phyloP scores from a whole-genome alignment of 2,329 filamentous ascomycete genomes.

The Cadophora sp. region DNA sequence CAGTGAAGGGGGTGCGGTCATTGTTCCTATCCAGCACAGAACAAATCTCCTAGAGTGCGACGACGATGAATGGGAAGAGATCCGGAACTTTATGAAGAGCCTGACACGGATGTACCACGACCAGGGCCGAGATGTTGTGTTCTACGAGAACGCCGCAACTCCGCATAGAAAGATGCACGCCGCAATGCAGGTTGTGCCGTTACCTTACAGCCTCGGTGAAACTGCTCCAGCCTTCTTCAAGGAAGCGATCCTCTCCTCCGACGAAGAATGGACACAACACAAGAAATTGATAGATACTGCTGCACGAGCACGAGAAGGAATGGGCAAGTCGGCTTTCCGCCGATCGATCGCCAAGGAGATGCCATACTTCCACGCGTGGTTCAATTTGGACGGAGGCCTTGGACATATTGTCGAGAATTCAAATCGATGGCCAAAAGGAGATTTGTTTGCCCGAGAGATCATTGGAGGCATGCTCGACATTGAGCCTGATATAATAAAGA shows the following conservation, averaged over 20 bases:
- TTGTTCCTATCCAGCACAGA: conserved; percentile 87
- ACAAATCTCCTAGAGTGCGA: conserved; percentile 96
- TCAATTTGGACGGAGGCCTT: conserved; percentile 87
- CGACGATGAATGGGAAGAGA: conserved; percentile 99
- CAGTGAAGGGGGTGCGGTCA: conserved; percentile 81
- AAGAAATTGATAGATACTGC: conserved; percentile 91
- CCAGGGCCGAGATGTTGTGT: conserved; percentile 89
- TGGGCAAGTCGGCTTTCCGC: conserved; percentile 84
- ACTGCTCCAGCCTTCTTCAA: conserved; percentile 94
- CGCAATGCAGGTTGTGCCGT: conserved; percentile 82
- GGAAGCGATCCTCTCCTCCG: conserved; percentile 86
- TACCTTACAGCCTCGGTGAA: conserved; percentile 90
- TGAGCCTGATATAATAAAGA: conserved; percentile 83
- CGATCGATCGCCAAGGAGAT: conserved; percentile 88
- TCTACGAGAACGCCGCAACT: conserved; percentile 94
- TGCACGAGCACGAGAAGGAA: conserved; percentile 66
- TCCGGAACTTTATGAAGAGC: conserved; percentile 98
- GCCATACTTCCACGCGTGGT: conserved; percentile 99
- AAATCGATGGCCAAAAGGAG: conserved; percentile 84
- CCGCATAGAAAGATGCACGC: conserved; percentile 83
- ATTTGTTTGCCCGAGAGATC: conserved; percentile 91
- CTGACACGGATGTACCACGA: conserved; percentile 94
- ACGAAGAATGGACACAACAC: conserved; percentile 96
- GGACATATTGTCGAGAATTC: conserved; percentile 92
- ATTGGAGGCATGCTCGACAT: conserved; percentile 91